Evolutionary conservation across 805 yeast species (phyloP).

Genomic region (Hanseniaspora opuntiae): DNA sequence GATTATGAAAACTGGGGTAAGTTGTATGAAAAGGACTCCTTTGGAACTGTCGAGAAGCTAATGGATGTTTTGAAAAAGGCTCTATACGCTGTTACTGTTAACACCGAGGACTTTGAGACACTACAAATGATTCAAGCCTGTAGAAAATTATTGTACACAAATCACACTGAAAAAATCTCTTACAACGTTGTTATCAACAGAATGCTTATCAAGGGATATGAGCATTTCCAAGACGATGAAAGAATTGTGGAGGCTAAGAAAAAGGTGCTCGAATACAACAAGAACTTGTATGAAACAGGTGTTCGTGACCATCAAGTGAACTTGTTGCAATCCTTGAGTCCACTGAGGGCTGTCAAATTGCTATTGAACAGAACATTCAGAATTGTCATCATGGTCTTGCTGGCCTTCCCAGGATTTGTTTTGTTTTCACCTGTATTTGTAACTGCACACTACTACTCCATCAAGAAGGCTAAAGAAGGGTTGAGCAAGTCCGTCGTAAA

Average conservation of each 20-base stretch:
- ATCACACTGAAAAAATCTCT: slow-evolving; percentile 59
- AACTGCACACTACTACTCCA: slow-evolving; percentile 61
- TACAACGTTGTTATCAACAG: slow-evolving; percentile 84
- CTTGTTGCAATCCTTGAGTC: slow-evolving; percentile 38
- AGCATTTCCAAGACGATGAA: slow-evolving; percentile 52
- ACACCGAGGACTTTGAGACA: slow-evolving; percentile 80
- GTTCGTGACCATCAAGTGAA: slow-evolving; percentile 49
- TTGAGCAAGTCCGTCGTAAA: slow-evolving; percentile 79
- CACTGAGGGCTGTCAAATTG: slow-evolving; percentile 37
- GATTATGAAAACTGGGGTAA: slow-evolving; percentile 45
- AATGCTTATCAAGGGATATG: slow-evolving; percentile 69
- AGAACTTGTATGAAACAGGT: slow-evolving; percentile 46
- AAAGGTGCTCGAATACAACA: slow-evolving; percentile 59
- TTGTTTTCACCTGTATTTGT: slow-evolving; percentile 81
- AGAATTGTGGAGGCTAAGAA: slow-evolving; percentile 45
- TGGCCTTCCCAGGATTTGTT: slow-evolving; percentile 78
- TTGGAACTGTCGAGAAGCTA: slow-evolving; percentile 59
- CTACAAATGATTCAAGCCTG: slow-evolving; percentile 83
- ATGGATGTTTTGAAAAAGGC: slow-evolving; percentile 61
- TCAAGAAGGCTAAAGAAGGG: slow-evolving; percentile 60
- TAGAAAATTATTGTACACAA: slow-evolving; percentile 40
- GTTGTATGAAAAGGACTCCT: slow-evolving; percentile 51
- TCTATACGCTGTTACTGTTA: slow-evolving; percentile 71
- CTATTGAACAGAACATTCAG: slow-evolving; percentile 45
- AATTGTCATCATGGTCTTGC: slow-evolving; percentile 40